Conservation (phyloP, 1,284 basidiomycete genomes). For the Cryptococcus sp. region DNA sequence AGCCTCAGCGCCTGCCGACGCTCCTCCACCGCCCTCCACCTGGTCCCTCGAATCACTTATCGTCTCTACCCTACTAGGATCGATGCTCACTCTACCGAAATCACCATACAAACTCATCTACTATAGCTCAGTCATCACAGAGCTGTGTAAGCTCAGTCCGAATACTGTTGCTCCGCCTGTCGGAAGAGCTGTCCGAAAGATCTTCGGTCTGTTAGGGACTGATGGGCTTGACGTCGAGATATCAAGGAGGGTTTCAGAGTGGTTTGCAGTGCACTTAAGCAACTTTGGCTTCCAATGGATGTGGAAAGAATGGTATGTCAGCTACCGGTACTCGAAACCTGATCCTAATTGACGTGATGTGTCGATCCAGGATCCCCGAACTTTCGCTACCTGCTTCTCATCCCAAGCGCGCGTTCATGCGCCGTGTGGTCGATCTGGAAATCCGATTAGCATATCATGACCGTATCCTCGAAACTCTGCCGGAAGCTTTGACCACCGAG, state of each 20-base stretch:
- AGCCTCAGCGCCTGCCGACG: constrained; percentile 25
- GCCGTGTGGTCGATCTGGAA: constrained; percentile 85
- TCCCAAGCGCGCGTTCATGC: constrained; percentile 83
- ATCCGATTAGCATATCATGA: constrained; percentile 92
- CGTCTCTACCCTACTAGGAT: constrained; percentile 65
- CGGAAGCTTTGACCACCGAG: constrained; percentile 66
- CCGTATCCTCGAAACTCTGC: constrained; percentile 84
- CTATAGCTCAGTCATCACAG: constrained; percentile 85
- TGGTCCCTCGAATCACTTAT: constrained; percentile 49
- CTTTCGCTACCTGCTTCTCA: constrained; percentile 70
- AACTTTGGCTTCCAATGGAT: constrained; percentile 99
- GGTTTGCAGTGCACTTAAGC: constrained; percentile 95
- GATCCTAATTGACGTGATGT: background rate
- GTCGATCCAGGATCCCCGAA: constrained; percentile 73
- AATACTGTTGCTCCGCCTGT: constrained; percentile 92
- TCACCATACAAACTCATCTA: constrained; percentile 78
- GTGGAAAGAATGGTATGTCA: constrained; percentile 95
- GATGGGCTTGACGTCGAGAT: constrained; percentile 85
- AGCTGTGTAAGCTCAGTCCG: constrained; percentile 89
- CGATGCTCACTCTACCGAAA: constrained; percentile 74
- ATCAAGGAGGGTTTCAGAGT: constrained; percentile 78
- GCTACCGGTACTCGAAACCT: background rate
- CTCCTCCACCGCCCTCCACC: constrained; percentile 37
- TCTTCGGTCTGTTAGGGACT: constrained; percentile 68
- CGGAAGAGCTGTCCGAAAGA: constrained; percentile 86